Evolutionary conservation across 1,284 basidiomycete species (phyloP).

Genomic region (Sparassis latifolia): DNA sequence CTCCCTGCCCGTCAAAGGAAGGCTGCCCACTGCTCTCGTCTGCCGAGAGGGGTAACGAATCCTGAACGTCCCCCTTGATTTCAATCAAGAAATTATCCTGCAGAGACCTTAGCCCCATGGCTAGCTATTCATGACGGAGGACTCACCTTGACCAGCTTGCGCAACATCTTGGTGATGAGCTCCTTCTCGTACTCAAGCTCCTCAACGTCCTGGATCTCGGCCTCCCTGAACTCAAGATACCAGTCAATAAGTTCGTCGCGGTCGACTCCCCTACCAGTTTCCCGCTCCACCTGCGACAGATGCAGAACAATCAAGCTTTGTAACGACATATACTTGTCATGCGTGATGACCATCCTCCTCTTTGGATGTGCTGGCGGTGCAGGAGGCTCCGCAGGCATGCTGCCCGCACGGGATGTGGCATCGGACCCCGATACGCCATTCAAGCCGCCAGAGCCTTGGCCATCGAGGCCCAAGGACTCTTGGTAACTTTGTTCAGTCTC

Average conservation of each 20-base stretch:
- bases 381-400: constrained; percentile 19
- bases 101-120: constrained; percentile 4
- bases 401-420: constrained; percentile 28
- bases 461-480: constrained; percentile 32
- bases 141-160: constrained; percentile 83
- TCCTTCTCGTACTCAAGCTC: constrained; percentile 92
- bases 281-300: constrained; percentile 73
- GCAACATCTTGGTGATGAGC: constrained; percentile 84
- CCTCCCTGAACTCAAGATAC: constrained; percentile 91
- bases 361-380: constrained; percentile 37
- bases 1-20: constrained; percentile 39
- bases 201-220: constrained; percentile 78
- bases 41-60: constrained; percentile 60
- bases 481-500: constrained; percentile 47
- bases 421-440: constrained; percentile 15
- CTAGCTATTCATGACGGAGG: constrained; percentile 1
- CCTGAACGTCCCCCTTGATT: constrained; percentile 74
- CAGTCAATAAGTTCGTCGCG: constrained; percentile 91
- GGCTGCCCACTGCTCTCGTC: constrained; percentile 50
- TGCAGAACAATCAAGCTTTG: constrained; percentile 87
- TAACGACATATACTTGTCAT: constrained; percentile 91
- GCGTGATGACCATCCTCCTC: constrained; percentile 86
- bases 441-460: constrained; percentile 23
- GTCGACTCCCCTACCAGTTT: constrained; percentile 75
- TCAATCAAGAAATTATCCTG: constrained; percentile 87